Base-by-base conservation (phyloP, 495 filamentous ascomycete species). In the Penicillium ochrochloron region DNA sequence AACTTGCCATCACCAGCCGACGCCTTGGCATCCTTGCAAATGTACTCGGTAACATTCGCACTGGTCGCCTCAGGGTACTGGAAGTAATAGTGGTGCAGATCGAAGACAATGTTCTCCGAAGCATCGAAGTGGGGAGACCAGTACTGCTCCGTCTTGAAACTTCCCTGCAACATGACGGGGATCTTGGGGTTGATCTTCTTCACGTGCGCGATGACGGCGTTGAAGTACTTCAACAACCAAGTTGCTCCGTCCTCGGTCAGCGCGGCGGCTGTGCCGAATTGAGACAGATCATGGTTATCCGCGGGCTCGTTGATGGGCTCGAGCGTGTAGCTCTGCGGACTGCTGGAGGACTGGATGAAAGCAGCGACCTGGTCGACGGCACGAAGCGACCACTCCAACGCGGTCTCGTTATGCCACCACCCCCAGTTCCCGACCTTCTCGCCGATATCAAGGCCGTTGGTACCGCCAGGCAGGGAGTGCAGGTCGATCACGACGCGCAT, bases 401-500 rank as follows among this genome's bases (percentile, higher is more conserved):
- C 67, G 0, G 75, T 75, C 29, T 70, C 42, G 42, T 76, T 75
- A 14, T 67, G 44, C 57, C 63, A 78, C 74, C 75, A 76, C 0
- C 65, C 72, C 46, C 60, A 75, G 51, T 76, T 70, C 0, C 69
- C 72, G 0, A 61, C 66, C 4, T 69, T 69, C 42, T 76, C 73
- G 12, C 75, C 75, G 25, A 75, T 75, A 37, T 69, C 67, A 0
- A 75, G 64, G 0, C 73, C 72, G 34, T 75, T 76, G 0, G 62
- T 66, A 0, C 73, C 75, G 14, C 72, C 75, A 0, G 73, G 75
- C 2, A 78, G 70, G 1, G 70, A 75, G 60, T 78, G 75, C 19
- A 75, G 59, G 27, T 76, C 73, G 21, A 78, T 27, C 9, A 76
- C 62, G 35, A 78, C 58, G 35, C 73, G 75, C 75, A 76, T 78